A percentile compares a stretch with the other conserved stretches of the same genome.
Conservation (phyloP, 2,329 filamentous ascomycete genomes). For the Elsinoe ampelina region DNA sequence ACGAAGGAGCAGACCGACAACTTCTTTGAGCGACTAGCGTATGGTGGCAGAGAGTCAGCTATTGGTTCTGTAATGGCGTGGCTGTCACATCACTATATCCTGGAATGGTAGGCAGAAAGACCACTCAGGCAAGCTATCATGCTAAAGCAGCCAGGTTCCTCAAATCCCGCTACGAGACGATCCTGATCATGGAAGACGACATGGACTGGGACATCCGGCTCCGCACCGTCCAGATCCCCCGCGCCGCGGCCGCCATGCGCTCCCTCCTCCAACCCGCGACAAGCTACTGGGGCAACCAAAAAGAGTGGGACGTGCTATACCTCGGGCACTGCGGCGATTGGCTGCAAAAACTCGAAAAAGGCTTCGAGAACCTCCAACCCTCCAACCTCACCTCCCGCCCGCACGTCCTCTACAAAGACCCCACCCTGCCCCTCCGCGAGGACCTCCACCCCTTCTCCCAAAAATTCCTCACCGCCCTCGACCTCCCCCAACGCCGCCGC, state of each 20-base stretch:
- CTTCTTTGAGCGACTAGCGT: slow-evolving; percentile 22
- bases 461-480: slow-evolving; percentile 28
- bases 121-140: background rate
- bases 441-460: slow-evolving; percentile 32
- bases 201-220: slow-evolving; percentile 39
- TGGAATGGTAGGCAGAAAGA: slow-evolving; percentile 18
- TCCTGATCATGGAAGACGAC: slow-evolving; percentile 38
- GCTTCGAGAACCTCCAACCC: slow-evolving; percentile 22
- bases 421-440: slow-evolving; percentile 28
- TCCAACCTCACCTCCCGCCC: slow-evolving; percentile 23
- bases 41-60: background rate
- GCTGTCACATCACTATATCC: slow-evolving; percentile 32
- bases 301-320: slow-evolving; percentile 32
- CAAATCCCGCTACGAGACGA: slow-evolving; percentile 33
- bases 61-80: slow-evolving; percentile 31
- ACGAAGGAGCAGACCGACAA: slow-evolving; percentile 25
- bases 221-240: slow-evolving; percentile 33
- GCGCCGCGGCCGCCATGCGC: slow-evolving; percentile 33
- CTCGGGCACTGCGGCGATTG: slow-evolving; percentile 36
- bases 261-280: slow-evolving; percentile 20
- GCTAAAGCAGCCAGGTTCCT: slow-evolving; percentile 27
- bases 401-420: slow-evolving; percentile 26
- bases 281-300: slow-evolving; percentile 32
- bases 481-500: slow-evolving; percentile 29
- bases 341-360: slow-evolving; percentile 1